Conservation (phyloP, 495 filamentous ascomycete genomes). For the Aspergillus ellipticus region DNA sequence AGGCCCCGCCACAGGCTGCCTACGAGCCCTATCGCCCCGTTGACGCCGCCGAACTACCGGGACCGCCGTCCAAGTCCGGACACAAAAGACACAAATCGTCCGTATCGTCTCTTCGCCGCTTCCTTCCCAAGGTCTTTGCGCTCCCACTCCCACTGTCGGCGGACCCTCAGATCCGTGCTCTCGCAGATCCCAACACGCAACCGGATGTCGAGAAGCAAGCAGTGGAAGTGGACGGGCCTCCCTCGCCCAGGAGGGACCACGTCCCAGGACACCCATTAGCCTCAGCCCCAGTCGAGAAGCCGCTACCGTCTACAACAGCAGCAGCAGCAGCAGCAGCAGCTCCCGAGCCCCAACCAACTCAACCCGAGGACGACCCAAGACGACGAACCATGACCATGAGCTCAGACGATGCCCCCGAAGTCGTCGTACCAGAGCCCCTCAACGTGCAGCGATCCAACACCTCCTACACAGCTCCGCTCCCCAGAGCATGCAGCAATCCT, state of each 20-base stretch:
- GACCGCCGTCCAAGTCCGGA: constrained; percentile 13
- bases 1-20: constrained; percentile 20
- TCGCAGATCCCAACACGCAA: constrained; percentile 29
- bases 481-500: constrained; percentile 6
- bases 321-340: too few species aligned
- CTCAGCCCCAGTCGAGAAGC: constrained; percentile 3
- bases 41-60: constrained; percentile 23
- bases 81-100: constrained; percentile 40
- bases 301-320: neutral
- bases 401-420: constrained; percentile 41
- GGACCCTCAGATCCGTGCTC: constrained; percentile 43
- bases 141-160: constrained; percentile 32
- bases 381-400: constrained; percentile 35
- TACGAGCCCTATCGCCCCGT: constrained; percentile 14
- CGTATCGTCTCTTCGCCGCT: constrained; percentile 33
- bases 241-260: neutral
- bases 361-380: neutral
- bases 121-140: constrained; percentile 35
- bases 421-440: constrained; percentile 24
- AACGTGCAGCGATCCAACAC: constrained; percentile 33
- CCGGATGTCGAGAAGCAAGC: constrained; percentile 33
- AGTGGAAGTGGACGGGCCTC: neutral
- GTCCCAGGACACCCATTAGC: neutral
- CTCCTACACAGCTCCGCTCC: constrained; percentile 24
- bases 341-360: neutral